A percentile compares a stretch with the other conserved stretches of the same genome.
These are phyloP conservation scores for Gaeumannomyces tritici DNA, from an alignment of 2,329 filamentous ascomycete genomes.

Conservation along the genomic window DNA sequence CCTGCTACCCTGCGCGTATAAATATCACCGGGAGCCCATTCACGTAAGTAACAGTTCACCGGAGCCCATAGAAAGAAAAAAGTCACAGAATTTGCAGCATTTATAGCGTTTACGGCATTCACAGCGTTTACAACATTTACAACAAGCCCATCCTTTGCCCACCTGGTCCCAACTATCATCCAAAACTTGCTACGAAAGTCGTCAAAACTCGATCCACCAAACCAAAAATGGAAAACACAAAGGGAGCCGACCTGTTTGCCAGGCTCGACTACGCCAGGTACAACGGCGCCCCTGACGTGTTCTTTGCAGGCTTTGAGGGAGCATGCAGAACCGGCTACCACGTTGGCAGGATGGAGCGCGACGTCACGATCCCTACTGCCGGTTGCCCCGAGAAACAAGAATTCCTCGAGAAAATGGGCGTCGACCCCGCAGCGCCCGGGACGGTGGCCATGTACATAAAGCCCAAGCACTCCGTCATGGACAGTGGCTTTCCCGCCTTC, in stretches of 20 bases:
- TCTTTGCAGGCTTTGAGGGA: neutral
- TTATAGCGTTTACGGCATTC: too few species aligned
- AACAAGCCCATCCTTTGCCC: too few species aligned
- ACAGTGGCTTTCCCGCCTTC: neutral
- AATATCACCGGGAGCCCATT: too few species aligned
- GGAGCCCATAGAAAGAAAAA: too few species aligned
- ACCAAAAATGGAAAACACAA: neutral
- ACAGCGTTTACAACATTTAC: too few species aligned
- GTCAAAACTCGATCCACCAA: neutral
- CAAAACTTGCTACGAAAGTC: too few species aligned
- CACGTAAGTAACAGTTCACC: too few species aligned
- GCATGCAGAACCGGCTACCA: neutral
- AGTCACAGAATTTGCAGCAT: too few species aligned
- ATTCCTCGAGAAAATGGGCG: neutral
- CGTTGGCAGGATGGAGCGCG: neutral
- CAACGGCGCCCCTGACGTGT: neutral
- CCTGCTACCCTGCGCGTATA: too few species aligned
- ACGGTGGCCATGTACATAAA: neutral
- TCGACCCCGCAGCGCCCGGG: neutral
- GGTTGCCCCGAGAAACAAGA: neutral
- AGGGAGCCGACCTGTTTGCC: neutral
- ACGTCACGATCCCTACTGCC: neutral
- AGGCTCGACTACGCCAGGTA: neutral
- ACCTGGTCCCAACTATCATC: too few species aligned
- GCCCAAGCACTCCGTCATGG: too few species aligned